These are phyloP conservation scores for Trebouxiophyceae sp. DNA, from an alignment of 163 green algal species.

Conservation along the genomic window DNA sequence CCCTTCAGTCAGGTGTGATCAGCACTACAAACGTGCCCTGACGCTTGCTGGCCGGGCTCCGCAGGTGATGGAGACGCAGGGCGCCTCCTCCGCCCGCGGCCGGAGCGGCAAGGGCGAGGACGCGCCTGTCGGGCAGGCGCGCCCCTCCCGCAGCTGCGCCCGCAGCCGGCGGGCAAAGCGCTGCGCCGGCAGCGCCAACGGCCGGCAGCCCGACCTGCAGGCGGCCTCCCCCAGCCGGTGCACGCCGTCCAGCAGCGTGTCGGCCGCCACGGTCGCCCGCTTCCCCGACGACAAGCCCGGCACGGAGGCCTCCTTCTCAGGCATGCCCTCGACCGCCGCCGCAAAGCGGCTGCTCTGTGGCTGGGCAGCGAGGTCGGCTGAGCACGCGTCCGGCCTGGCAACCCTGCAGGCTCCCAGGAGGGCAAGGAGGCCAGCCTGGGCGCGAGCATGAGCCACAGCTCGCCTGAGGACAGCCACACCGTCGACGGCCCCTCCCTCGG, in stretches of 20 bases:
- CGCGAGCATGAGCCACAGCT: background rate
- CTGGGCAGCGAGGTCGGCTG: too few species aligned
- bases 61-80: conserved; percentile 11
- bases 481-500: background rate
- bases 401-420: background rate
- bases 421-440: background rate
- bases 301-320: conserved; percentile 7
- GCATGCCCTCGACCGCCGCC: too few species aligned
- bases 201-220: background rate
- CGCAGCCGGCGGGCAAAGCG: too few species aligned
- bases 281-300: background rate
- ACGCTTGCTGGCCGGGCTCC: background rate
- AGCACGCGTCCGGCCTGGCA: too few species aligned
- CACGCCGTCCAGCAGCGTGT: background rate
- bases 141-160: too few species aligned
- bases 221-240: background rate
- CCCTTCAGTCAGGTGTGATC: background rate
- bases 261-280: background rate
- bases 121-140: too few species aligned
- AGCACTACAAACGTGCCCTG: background rate
- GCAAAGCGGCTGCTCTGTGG: too few species aligned
- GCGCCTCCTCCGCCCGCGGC: background rate
- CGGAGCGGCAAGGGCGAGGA: too few species aligned
- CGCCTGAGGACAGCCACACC: background rate
- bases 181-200: background rate